Percentiles rank a stretch among this genome's conserved stretches.
Evolutionary conservation across 805 yeast genomes (phyloP).

Genomic region (Kodamaea sagamina): DNA sequence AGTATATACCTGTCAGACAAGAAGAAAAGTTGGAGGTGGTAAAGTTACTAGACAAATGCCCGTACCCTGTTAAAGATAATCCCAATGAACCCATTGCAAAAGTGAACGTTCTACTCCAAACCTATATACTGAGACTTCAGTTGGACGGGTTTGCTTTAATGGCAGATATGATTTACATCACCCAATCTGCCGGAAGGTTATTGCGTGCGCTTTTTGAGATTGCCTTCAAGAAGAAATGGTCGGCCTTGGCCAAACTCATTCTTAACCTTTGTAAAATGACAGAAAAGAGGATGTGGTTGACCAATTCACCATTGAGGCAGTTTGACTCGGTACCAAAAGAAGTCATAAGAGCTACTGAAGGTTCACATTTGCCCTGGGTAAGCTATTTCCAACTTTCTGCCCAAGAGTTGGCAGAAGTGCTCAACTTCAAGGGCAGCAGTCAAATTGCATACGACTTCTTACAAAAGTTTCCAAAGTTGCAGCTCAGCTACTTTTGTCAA

Average conservation of each 20-base stretch:
- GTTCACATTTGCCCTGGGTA: constrained; percentile 79
- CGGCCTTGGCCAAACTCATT: constrained; percentile 55
- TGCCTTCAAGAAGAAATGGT: constrained; percentile 69
- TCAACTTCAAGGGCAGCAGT: constrained; percentile 71
- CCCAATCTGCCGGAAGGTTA: constrained; percentile 90
- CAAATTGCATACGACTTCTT: constrained; percentile 57
- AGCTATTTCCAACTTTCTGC: constrained; percentile 71
- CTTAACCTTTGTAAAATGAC: constrained; percentile 77
- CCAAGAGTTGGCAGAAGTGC: constrained; percentile 79
- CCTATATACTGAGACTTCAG: constrained; percentile 75
- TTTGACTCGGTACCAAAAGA: constrained; percentile 69
- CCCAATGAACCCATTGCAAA: constrained; percentile 74
- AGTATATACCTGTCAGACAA: constrained; percentile 76
- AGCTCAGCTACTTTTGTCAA: constrained; percentile 60
- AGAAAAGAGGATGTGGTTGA: constrained; percentile 79
- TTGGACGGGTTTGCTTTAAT: constrained; percentile 88
- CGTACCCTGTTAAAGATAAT: constrained; percentile 81
- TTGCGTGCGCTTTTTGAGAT: constrained; percentile 85
- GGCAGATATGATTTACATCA: constrained; percentile 90
- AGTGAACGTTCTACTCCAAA: constrained; percentile 75
- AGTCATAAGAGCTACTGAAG: constrained; percentile 72
- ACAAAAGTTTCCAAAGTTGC: constrained; percentile 70
- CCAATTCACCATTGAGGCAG: constrained; percentile 85
- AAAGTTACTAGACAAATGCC: constrained; percentile 70
- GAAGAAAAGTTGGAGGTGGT: constrained; percentile 80